These are phyloP conservation scores for Clonostachys solani DNA, from an alignment of 2,329 filamentous ascomycete species.

Conservation along the genomic window DNA sequence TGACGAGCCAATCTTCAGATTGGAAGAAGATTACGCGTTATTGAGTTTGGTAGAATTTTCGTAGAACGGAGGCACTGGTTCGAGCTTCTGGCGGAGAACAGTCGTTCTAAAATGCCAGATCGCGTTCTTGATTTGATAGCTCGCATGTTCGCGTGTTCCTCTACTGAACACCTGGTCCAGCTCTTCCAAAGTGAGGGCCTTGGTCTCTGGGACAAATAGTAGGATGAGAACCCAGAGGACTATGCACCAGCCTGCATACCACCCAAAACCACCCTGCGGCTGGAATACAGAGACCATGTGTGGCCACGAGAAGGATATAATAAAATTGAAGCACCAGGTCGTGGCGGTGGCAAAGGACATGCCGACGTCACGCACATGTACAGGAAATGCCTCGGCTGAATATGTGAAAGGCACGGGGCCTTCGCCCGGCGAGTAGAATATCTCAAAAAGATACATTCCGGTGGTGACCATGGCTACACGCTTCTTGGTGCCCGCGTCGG, in stretches of 20 bases:
- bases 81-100: constrained; percentile 16
- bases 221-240: constrained; percentile 23
- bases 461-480: constrained; percentile 25
- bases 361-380: constrained; percentile 50
- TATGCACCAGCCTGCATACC: constrained; percentile 29
- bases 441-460: constrained; percentile 33
- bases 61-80: constrained; percentile 21
- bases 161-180: constrained; percentile 24
- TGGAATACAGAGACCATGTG: constrained; percentile 11
- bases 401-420: constrained; percentile 58
- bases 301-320: constrained; percentile 27
- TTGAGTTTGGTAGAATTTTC: constrained; percentile 13
- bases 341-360: constrained; percentile 42
- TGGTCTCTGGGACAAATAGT: constrained; percentile 27
- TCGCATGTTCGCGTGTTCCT: constrained; percentile 18
- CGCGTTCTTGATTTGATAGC: constrained; percentile 21
- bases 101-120: constrained; percentile 24
- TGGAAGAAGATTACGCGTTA: background rate
- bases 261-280: constrained; percentile 28
- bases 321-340: constrained; percentile 33
- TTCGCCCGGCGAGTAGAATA: constrained; percentile 43
- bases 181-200: constrained; percentile 25
- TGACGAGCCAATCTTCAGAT: too few species aligned
- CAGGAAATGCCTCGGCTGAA: constrained; percentile 53
- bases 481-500: constrained; percentile 2